Evolutionary conservation across 2,329 filamentous ascomycete species (phyloP).

Genomic region (Xylariaceae sp.): DNA sequence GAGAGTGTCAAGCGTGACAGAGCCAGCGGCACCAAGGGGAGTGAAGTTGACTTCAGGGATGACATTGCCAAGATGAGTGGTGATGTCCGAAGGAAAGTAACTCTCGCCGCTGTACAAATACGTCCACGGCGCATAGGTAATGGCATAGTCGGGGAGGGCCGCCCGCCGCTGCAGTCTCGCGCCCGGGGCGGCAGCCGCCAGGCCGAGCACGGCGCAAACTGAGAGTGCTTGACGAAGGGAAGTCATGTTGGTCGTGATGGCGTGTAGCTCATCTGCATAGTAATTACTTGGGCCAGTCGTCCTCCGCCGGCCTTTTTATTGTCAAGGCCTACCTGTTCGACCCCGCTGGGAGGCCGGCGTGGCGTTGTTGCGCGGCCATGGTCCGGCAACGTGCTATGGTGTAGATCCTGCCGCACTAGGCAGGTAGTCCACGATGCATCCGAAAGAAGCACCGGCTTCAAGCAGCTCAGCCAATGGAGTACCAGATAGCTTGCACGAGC

Average conservation of each 20-base stretch:
- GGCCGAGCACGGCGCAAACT: slow-evolving; percentile 5
- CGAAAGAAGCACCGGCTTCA: not conserved
- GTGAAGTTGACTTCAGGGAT: slow-evolving; percentile 11
- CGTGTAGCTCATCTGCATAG: not conserved
- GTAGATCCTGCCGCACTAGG: not conserved
- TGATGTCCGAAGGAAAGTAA: slow-evolving; percentile 14
- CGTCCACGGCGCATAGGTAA: slow-evolving; percentile 16
- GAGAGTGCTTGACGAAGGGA: slow-evolving; percentile 5
- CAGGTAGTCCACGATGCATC: not conserved
- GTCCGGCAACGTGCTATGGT: not conserved
- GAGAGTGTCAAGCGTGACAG: slow-evolving; percentile 10
- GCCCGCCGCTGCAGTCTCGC: slow-evolving; percentile 1
- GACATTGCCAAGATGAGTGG: slow-evolving; percentile 10
- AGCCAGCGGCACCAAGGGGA: slow-evolving; percentile 3
- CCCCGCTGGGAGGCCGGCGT: not conserved
- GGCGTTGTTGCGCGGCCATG: not conserved
- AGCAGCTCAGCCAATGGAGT: not conserved
- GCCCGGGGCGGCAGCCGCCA: slow-evolving; percentile 7
- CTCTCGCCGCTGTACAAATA: slow-evolving; percentile 18
- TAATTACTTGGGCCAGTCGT: too few species aligned
- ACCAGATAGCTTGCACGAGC: not conserved
- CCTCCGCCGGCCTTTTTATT: not conserved
- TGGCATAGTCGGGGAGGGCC: slow-evolving; percentile 13
- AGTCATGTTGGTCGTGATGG: not conserved
- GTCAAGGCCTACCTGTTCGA: not conserved